Conservation (phyloP, 441 rosid species). For the Populus hybrid region DNA sequence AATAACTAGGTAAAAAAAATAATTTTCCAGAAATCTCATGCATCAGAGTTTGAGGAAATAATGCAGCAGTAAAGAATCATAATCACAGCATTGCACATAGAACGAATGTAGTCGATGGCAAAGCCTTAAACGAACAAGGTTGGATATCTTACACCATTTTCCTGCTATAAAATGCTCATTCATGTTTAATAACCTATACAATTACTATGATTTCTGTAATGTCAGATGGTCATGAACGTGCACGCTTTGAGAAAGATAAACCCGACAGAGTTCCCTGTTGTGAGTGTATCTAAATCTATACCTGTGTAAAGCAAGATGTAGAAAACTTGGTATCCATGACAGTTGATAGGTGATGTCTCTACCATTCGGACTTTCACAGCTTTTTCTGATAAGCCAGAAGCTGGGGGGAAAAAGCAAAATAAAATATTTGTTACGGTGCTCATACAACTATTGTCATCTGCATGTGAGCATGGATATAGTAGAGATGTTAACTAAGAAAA, state of each 20-base stretch:
- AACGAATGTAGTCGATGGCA: background rate
- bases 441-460: background rate
- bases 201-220: background rate
- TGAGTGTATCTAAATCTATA: conserved; percentile 6
- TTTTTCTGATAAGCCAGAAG: conserved; percentile 40
- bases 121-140: background rate
- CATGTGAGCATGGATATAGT: background rate
- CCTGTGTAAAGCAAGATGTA: background rate
- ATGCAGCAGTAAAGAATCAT: background rate
- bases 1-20: no score
- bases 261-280: conserved; percentile 8
- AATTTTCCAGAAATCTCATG: background rate
- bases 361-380: conserved; percentile 12
- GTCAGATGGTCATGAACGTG: background rate
- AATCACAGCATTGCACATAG: background rate
- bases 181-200: background rate
- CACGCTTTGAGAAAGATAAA: background rate
- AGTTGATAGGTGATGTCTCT: conserved; percentile 1
- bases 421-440: background rate
- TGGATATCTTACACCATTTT: background rate
- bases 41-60: background rate
- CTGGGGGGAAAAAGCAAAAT: conserved; percentile 21
- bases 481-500: background rate
- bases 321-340: conserved; percentile 10
- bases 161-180: background rate